Base-by-base conservation (phyloP, 2,329 filamentous ascomycete species). In the Capronia epimyces region DNA sequence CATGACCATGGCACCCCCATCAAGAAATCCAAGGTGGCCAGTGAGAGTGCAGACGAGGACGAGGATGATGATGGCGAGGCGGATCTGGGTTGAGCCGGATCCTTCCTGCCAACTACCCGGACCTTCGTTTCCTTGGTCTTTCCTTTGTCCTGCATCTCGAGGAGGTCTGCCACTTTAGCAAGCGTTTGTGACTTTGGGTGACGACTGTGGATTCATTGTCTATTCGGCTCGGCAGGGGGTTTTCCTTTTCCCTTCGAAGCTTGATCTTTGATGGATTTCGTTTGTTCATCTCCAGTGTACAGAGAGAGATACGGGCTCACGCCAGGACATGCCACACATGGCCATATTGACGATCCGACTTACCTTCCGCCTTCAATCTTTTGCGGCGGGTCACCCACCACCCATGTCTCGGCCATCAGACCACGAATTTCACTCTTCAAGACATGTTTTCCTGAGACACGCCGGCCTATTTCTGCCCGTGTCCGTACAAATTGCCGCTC, bases 21-120 rank as follows among this genome's bases (percentile, higher is more conserved):
- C 29, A 80, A 80, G 66, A 80, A 78, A 63, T 67, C 67, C 54
- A 80, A 78, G 66, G 64, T 59, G 21, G 58, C 63, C 27, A 76
- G 71, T 55, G 71, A 71, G 16, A 76, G 72, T 54, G 70, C 66
- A 24, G 77, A 79, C 46, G 75, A 76, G 47, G 76, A 76, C 43
- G 76, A 79, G 50, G 73, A 74, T 47, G 76, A 77, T 22, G 76
- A 75, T 29, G 76, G 77, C 58, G 75, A 75, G 46, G 75, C 77
- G 53, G 75, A 73, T 39, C 37, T 54, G 41, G 48, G 50, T 32
- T 55, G 53, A 52, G 31, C 46, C 27, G 40, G 13, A 25, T 42
- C 20, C 39, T 15, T 4, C 31, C 7, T 36, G 9, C 21, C 20
- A 10, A 37, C 15, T 25, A n/a, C 39, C 22, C 32, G 20, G 44